Conservation (phyloP, 345 rosid species). For the Melaleuca quinquenervia region DNA sequence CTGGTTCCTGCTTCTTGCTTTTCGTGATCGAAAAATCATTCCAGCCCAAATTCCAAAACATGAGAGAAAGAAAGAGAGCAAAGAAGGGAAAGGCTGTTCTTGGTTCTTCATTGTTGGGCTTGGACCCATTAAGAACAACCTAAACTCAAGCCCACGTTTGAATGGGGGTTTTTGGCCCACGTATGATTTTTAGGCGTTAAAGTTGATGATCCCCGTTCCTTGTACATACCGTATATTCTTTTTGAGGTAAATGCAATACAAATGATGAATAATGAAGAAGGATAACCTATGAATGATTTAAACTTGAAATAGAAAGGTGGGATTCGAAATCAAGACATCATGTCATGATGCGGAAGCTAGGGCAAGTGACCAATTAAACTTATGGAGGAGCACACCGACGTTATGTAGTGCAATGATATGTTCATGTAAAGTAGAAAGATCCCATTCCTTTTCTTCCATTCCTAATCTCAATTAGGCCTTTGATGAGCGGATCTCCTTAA, state of each 20-base stretch:
- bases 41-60: background rate
- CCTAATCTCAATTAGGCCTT: background rate
- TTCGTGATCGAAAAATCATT: background rate
- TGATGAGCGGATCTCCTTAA: background rate
- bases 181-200: background rate
- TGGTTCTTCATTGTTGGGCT: background rate
- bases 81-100: background rate
- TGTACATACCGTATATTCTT: background rate
- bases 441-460: background rate
- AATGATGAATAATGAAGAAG: background rate
- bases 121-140: background rate
- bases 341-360: background rate
- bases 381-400: background rate
- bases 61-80: background rate
- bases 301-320: background rate
- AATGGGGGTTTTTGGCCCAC: background rate
- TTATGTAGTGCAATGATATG: background rate
- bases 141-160: background rate
- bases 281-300: background rate
- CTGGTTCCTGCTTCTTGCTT: background rate
- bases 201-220: background rate
- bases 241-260: background rate
- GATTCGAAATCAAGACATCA: background rate
- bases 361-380: background rate
- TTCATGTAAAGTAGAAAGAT: background rate